A percentile compares a stretch with the other conserved stretches of the same genome.
phyloP scores from a whole-genome alignment of 192 early-diverging fungal species.

The Umbelopsis vinacea region DNA sequence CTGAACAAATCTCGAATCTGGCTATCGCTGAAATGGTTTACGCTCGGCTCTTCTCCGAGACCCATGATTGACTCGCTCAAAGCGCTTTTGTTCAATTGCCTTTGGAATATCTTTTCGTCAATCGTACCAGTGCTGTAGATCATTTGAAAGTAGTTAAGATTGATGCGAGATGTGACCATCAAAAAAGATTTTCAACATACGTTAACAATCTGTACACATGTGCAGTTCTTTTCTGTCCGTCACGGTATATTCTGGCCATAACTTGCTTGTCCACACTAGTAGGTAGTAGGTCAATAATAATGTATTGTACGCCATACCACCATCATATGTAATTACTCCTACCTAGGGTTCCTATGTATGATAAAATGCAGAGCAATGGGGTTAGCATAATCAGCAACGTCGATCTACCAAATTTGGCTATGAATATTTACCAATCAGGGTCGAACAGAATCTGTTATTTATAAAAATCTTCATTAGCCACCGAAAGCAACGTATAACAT shows the following conservation, averaged over 20 bases:
- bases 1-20: constrained; percentile 65
- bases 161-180: background rate
- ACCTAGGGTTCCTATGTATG: constrained; percentile 28
- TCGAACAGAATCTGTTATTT: constrained; percentile 53
- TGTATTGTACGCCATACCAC: background rate
- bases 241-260: constrained; percentile 66
- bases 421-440: constrained; percentile 60
- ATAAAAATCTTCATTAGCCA: background rate
- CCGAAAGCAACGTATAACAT: background rate
- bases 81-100: constrained; percentile 62
- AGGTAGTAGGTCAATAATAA: constrained; percentile 26
- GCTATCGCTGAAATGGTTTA: constrained; percentile 57
- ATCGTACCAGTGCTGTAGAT: constrained; percentile 37
- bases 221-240: constrained; percentile 44
- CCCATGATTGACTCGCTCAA: constrained; percentile 63
- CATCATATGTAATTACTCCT: background rate
- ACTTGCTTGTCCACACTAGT: constrained; percentile 51
- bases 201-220: constrained; percentile 45
- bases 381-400: no score
- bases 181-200: constrained; percentile 23
- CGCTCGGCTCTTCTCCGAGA: constrained; percentile 36
- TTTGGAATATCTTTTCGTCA: constrained; percentile 66
- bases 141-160: background rate
- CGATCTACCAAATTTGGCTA: no score
- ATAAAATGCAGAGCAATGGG: no score